phyloP scores from a whole-genome alignment of 768 basidiomycete genomes.

The Macrocybe gigantea region DNA sequence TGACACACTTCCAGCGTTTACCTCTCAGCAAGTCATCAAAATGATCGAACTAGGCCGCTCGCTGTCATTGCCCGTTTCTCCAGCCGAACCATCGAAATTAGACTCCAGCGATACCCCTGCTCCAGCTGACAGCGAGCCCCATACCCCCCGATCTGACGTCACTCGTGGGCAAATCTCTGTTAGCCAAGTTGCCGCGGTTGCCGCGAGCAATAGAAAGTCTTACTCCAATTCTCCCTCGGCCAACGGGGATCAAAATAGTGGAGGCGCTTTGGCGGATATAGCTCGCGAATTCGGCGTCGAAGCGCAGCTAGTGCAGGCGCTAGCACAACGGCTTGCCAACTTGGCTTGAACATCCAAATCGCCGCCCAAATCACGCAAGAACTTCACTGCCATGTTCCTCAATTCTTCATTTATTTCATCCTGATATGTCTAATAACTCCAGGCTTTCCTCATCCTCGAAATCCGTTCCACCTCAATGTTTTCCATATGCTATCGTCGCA shows the following conservation, averaged over 20 bases:
- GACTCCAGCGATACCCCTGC: neutral
- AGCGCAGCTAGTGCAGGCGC: slow-evolving; percentile 58
- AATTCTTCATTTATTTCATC: no score
- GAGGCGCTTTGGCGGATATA: slow-evolving; percentile 42
- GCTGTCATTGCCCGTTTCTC: slow-evolving; percentile 8
- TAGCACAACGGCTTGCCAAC: slow-evolving; percentile 50
- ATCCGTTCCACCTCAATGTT: no score
- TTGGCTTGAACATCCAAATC: slow-evolving; percentile 7
- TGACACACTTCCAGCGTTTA: slow-evolving; percentile 29
- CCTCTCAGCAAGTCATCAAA: slow-evolving; percentile 48
- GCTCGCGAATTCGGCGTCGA: slow-evolving; percentile 75
- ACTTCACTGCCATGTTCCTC: no score
- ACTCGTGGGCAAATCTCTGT: no score
- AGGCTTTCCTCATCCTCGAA: no score
- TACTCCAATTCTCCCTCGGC: slow-evolving; percentile 2
- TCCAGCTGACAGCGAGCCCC: neutral
- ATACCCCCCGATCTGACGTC: no score
- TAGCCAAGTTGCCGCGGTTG: no score
- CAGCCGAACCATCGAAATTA: slow-evolving; percentile 4
- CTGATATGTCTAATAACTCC: no score
- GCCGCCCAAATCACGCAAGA: no score
- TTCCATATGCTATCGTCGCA: no score
- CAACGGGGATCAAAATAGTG: slow-evolving; percentile 1
- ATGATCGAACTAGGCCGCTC: slow-evolving; percentile 38
- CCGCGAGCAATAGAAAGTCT: no score